Conservation (phyloP, 192 early-diverging fungal species). For the Linnemannia exigua region DNA sequence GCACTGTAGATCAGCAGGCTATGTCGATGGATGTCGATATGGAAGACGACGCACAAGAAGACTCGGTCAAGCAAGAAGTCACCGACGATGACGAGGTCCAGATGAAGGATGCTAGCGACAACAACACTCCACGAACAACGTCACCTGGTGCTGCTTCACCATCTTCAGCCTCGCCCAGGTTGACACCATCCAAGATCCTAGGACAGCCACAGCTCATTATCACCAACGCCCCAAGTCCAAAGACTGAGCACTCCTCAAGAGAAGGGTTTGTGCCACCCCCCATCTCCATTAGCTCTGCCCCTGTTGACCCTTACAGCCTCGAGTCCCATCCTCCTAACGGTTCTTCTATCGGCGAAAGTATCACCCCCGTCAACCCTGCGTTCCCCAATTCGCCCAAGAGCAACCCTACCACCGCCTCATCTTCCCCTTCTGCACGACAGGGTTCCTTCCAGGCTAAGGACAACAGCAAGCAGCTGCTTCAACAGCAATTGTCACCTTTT, state of each 20-base stretch:
- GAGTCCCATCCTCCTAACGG: too few species aligned
- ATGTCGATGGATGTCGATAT: slow-evolving; percentile 46
- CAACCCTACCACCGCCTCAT: slow-evolving; percentile 32
- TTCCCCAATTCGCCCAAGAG: slow-evolving; percentile 43
- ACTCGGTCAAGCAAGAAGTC: slow-evolving; percentile 19
- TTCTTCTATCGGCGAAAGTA: slow-evolving; percentile 1
- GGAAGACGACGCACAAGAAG: background rate
- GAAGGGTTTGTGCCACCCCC: slow-evolving; percentile 22
- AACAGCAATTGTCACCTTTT: slow-evolving; percentile 42
- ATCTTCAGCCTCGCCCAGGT: slow-evolving; percentile 18
- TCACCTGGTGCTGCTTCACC: slow-evolving; percentile 6
- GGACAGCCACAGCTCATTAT: slow-evolving; percentile 30
- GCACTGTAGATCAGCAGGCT: background rate
- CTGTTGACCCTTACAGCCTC: slow-evolving; percentile 10
- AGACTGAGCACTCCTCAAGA: slow-evolving; percentile 23
- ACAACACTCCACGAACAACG: slow-evolving; percentile 2
- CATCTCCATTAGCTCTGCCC: slow-evolving; percentile 31
- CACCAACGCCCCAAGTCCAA: slow-evolving; percentile 39
- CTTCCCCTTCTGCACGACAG: slow-evolving; percentile 30
- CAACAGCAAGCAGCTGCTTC: slow-evolving; percentile 17
- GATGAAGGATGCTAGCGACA: slow-evolving; percentile 5
- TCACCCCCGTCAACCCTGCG: slow-evolving; percentile 26
- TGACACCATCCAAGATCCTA: slow-evolving; percentile 29
- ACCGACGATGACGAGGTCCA: slow-evolving; percentile 1
- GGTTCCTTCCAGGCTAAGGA: slow-evolving; percentile 20